Evolutionary conservation across 2,329 filamentous ascomycete genomes (phyloP).

Genomic region (Scopulariopsis brevicaulis): DNA sequence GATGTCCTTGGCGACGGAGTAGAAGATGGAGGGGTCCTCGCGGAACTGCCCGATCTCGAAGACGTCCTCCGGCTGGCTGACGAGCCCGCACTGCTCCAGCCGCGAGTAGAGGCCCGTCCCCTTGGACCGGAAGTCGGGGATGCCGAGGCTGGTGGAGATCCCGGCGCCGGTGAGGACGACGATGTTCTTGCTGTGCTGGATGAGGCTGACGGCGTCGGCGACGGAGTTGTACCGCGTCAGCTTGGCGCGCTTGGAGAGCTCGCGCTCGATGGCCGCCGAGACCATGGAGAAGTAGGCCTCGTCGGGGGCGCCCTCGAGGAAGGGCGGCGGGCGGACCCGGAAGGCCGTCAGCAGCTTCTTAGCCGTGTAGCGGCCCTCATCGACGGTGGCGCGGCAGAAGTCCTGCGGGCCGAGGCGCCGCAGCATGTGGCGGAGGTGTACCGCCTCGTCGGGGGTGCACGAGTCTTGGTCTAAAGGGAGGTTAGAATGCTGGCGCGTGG

Average conservation of each 20-base stretch:
- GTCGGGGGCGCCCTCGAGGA: conserved; percentile 57
- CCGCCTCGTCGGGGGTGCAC: conserved; percentile 59
- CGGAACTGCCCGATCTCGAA: conserved; percentile 86
- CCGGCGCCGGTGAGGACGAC: conserved; percentile 91
- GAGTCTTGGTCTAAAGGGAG: conserved; percentile 27
- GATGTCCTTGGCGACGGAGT: conserved; percentile 82
- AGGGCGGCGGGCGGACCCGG: conserved; percentile 60
- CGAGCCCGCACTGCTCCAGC: conserved; percentile 61
- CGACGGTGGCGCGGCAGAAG: conserved; percentile 65
- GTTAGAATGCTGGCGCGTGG: background rate
- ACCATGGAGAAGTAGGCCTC: conserved; percentile 66
- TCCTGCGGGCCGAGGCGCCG: conserved; percentile 65
- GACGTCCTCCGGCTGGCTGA: conserved; percentile 78
- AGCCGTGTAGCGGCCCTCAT: conserved; percentile 57
- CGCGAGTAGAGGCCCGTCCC: conserved; percentile 85
- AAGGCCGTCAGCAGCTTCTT: conserved; percentile 84
- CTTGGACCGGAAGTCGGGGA: conserved; percentile 93
- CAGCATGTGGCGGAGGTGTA: conserved; percentile 56
- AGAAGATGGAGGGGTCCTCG: conserved; percentile 82
- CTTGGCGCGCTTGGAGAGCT: conserved; percentile 73
- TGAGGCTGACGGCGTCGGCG: conserved; percentile 72
- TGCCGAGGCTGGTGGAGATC: conserved; percentile 92
- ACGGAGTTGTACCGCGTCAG: conserved; percentile 71
- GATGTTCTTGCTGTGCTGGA: conserved; percentile 69
- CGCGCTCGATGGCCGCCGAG: conserved; percentile 65